Percentiles rank a stretch among this genome's conserved stretches.
phyloP scores from a whole-genome alignment of 192 early-diverging fungal genomes.

The Haplosporangium gracile region DNA sequence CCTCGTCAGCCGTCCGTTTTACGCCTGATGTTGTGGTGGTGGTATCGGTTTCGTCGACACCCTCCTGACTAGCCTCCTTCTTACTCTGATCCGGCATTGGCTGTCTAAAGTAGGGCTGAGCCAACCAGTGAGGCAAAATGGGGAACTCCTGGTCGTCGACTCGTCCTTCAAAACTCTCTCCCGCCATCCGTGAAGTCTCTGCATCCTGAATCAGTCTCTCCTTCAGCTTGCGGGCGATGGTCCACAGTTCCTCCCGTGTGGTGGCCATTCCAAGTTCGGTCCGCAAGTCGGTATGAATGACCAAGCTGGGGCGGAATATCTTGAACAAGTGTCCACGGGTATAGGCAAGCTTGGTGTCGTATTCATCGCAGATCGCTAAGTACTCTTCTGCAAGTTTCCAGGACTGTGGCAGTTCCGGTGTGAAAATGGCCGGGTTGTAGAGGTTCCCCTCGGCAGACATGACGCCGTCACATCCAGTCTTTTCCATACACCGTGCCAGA shows the following conservation, averaged over 20 bases:
- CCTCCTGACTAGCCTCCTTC: neutral
- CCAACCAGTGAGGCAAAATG: conserved; percentile 75
- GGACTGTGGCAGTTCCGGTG: conserved; percentile 65
- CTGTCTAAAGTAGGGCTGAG: conserved; percentile 75
- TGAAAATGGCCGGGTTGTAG: conserved; percentile 93
- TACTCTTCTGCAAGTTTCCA: conserved; percentile 93
- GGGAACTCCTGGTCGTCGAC: conserved; percentile 65
- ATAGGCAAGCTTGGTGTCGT: conserved; percentile 71
- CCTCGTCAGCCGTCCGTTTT: conserved; percentile 21
- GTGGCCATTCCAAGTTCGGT: conserved; percentile 72
- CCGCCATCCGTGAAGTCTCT: conserved; percentile 14
- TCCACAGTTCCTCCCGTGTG: conserved; percentile 70
- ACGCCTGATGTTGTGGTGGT: neutral
- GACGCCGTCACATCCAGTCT: conserved; percentile 91
- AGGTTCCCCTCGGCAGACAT: conserved; percentile 93
- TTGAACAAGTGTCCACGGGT: conserved; percentile 96
- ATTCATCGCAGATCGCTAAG: conserved; percentile 80
- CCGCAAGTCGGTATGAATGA: conserved; percentile 84
- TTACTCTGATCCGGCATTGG: conserved; percentile 33
- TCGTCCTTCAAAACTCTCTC: conserved; percentile 26
- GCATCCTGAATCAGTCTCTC: conserved; percentile 62
- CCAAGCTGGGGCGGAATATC: conserved; percentile 82
- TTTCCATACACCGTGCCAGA: conserved; percentile 83
- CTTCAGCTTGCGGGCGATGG: conserved; percentile 70
- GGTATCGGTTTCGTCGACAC: neutral